Conservation (phyloP, 176 grass and related monocot species). For the Cenchrus purpureus region DNA sequence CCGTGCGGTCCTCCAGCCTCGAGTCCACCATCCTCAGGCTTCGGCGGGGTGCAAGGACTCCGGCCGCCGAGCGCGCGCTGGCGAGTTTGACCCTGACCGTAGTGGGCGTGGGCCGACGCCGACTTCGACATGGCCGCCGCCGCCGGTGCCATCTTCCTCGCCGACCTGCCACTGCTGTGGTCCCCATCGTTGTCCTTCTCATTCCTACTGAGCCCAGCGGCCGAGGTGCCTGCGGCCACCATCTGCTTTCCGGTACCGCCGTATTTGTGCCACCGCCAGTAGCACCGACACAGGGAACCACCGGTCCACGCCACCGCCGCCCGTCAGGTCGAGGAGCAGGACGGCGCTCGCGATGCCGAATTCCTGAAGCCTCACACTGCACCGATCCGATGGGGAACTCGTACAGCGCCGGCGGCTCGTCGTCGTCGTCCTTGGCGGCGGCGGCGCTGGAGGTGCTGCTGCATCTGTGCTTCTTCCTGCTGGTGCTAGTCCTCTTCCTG, state of each 20-base stretch:
- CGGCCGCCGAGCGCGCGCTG: no score
- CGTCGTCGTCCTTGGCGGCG: not conserved
- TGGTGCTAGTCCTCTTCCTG: constrained; percentile 63
- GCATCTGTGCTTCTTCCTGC: constrained; percentile 68
- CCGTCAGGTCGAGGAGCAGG: no score
- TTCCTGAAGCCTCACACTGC: not conserved
- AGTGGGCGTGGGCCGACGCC: not conserved
- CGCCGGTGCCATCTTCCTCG: not conserved
- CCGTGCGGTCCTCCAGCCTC: no score
- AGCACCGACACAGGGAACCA: no score
- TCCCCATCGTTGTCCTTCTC: constrained; percentile 62
- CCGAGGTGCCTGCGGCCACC: constrained; percentile 22
- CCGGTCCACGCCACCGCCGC: no score
- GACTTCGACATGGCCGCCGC: constrained; percentile 12
- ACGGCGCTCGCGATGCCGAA: not conserved
- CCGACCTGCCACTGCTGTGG: not conserved
- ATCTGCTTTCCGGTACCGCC: no score
- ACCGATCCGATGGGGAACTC: constrained; percentile 40
- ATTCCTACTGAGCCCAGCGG: constrained; percentile 42
- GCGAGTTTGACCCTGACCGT: no score
- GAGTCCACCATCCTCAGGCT: no score
- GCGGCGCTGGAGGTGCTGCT: constrained; percentile 55
- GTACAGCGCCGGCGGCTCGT: constrained; percentile 11
- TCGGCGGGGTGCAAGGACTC: no score
- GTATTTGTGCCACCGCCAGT: no score